Evolutionary conservation across 2,329 filamentous ascomycete genomes (phyloP), one percentile per base, ranked within the genome.

Genomic region (Stagonosporopsis rhizophila): DNA sequence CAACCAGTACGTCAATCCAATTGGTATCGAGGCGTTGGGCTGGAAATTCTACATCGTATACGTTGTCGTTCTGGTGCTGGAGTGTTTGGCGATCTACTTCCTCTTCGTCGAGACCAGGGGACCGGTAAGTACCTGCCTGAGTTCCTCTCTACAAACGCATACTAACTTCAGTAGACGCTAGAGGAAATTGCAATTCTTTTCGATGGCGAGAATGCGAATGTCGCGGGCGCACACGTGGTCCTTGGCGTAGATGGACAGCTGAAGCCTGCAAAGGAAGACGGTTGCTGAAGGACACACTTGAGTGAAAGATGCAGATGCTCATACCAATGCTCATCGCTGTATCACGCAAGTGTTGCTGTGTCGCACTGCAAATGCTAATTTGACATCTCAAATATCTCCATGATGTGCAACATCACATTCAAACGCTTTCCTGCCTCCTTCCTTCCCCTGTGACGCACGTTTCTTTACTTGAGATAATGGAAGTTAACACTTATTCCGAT

Each of bases 1-100:
- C 59, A 83, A 84, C 64, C 83, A 85, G 77, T 85, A 77, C 59
- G 82, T 82, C 64, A 89, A 88, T 76, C 71, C 69, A 0, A 66
- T 75, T 28, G 72, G 67, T 1, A 59, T 75, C 34, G 62, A 70
- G 5, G 50, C 60, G 25, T 12, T 55, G 20, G 52, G 44, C 19
- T 55, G 52, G 72, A 70, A 68, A 49, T 75, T 67, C 61, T 74
- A 73, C 47, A 58, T 74, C 19, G 69, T 75, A 2, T 76, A 71
- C 53, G 59, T 70, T 40, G 66, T 59, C 2, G 62, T 72, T 4
- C 32, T 68, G 9, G 61, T 65, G 6, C n/a, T 70, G 25, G 64
- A 64, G 40, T 61, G 60, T 44, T 32, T 64, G 17, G 59, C 58
- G 2, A 68, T 65, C 3, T 71, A 62, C 30, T 67, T 69, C 56